These are phyloP conservation scores for Hura crepitans DNA, from an alignment of 441 rosid species.

Conservation along the genomic window DNA sequence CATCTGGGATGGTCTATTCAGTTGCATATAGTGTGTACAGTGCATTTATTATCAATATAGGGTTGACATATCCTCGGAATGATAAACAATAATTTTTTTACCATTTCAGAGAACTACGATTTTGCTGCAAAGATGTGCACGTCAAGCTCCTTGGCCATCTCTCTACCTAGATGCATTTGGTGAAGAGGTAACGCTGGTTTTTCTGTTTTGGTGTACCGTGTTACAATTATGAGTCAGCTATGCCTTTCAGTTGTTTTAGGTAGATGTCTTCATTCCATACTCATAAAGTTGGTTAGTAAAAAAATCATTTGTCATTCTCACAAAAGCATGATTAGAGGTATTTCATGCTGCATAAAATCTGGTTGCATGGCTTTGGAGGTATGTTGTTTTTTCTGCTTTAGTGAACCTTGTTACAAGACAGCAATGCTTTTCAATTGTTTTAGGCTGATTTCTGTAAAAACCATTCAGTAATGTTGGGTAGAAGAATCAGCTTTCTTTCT, in stretches of 20 bases:
- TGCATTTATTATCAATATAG: conserved; percentile 14
- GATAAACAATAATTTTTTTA: conserved; percentile 24
- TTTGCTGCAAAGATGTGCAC: conserved; percentile 81
- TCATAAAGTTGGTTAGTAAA: neutral
- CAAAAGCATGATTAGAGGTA: neutral
- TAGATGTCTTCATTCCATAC: neutral
- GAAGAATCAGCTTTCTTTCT: neutral
- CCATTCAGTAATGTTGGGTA: neutral
- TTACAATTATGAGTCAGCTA: neutral
- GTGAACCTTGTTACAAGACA: neutral
- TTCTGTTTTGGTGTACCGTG: neutral
- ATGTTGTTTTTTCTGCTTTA: conserved; percentile 12
- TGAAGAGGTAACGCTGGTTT: conserved; percentile 76
- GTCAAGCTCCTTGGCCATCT: conserved; percentile 96
- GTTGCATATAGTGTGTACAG: conserved; percentile 6
- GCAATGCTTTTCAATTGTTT: neutral
- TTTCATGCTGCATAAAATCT: neutral
- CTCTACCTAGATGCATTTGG: conserved; percentile 93
- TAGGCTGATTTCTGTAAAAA: neutral
- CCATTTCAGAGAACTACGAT: conserved; percentile 70
- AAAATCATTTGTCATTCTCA: neutral
- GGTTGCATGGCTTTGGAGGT: conserved; percentile 56
- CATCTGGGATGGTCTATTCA: conserved; percentile 1
- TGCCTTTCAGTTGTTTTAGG: neutral
- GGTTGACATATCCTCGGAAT: conserved; percentile 11